Percentiles rank a stretch among this genome's conserved stretches.
Evolutionary conservation across 371 early-diverging fungal species (phyloP).

Genomic region (Smittium mucronatum): DNA sequence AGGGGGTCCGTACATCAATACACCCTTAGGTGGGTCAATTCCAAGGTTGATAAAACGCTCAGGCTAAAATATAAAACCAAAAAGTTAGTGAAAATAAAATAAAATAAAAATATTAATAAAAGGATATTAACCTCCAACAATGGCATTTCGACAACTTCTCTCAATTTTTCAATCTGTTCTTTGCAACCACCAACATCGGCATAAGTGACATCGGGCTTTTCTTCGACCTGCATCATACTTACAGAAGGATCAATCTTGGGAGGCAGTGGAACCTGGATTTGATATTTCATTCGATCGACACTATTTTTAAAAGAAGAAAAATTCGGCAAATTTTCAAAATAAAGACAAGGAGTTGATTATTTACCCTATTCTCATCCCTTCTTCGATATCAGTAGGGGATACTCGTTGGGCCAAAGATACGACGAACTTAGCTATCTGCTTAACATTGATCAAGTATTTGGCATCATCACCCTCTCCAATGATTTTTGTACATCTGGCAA

Average conservation of each 20-base stretch:
- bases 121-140: no score
- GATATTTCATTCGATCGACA: slow-evolving; percentile 99
- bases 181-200: slow-evolving; percentile 98
- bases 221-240: slow-evolving; percentile 99
- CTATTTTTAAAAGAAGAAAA: no score
- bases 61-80: slow-evolving; percentile 85
- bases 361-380: slow-evolving; percentile 96
- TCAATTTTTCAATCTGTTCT: slow-evolving; percentile 98
- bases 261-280: slow-evolving; percentile 97
- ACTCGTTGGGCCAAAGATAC: slow-evolving; percentile 94
- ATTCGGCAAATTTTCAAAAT: no score
- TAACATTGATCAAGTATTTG: slow-evolving; percentile 97
- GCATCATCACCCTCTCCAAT: slow-evolving; percentile 65
- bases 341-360: no score
- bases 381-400: slow-evolving; percentile 96
- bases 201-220: slow-evolving; percentile 98
- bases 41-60: slow-evolving; percentile 94
- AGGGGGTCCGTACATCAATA: slow-evolving; percentile 98
- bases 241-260: slow-evolving; percentile 99
- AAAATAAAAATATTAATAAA: no score
- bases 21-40: slow-evolving; percentile 97
- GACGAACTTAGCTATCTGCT: slow-evolving; percentile 99
- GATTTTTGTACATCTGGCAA: slow-evolving; percentile 96
- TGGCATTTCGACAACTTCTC: slow-evolving; percentile 97
- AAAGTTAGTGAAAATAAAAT: no score